A percentile compares a stretch with the other conserved stretches of the same genome.
Evolutionary conservation across 805 yeast species (phyloP).

Genomic region (Jamesozyma piceae): DNA sequence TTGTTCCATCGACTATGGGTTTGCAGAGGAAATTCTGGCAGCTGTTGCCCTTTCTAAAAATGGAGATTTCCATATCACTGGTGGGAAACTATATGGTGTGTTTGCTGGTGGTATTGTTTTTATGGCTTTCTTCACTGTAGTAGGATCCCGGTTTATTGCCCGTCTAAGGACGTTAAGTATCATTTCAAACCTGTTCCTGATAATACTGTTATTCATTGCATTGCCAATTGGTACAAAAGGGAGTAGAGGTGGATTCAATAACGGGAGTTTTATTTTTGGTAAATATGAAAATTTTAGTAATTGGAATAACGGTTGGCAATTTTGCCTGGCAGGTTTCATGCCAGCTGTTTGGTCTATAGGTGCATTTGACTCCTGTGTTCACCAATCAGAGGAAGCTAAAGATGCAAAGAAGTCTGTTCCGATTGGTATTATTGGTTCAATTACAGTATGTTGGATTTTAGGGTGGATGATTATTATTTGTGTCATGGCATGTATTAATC

Average conservation of each 20-base stretch:
- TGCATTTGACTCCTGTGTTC: slow-evolving; percentile 62
- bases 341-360: slow-evolving; percentile 71
- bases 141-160: slow-evolving; percentile 49
- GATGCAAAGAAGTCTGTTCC: slow-evolving; percentile 54
- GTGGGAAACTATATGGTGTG: slow-evolving; percentile 51
- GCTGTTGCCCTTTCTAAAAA: slow-evolving; percentile 47
- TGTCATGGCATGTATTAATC: slow-evolving; percentile 44
- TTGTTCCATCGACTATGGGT: slow-evolving; percentile 65
- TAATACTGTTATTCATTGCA: slow-evolving; percentile 50
- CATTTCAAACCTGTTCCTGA: slow-evolving; percentile 41
- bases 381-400: slow-evolving; percentile 61
- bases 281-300: slow-evolving; percentile 40
- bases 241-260: slow-evolving; percentile 34
- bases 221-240: slow-evolving; percentile 49
- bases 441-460: slow-evolving; percentile 45
- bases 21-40: slow-evolving; percentile 49
- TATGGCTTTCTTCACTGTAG: slow-evolving; percentile 44
- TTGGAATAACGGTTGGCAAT: slow-evolving; percentile 55
- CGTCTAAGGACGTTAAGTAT: slow-evolving; percentile 52
- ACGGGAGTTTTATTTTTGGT: slow-evolving; percentile 48
- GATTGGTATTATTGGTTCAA: slow-evolving; percentile 52
- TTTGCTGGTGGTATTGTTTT: slow-evolving; percentile 50
- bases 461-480: slow-evolving; percentile 51
- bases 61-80: slow-evolving; percentile 46
- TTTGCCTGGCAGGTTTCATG: slow-evolving; percentile 44